A percentile compares a stretch with the other conserved stretches of the same genome.
These are phyloP conservation scores for Fomes fomentarius DNA, from an alignment of 1,284 basidiomycete species.

Conservation along the genomic window DNA sequence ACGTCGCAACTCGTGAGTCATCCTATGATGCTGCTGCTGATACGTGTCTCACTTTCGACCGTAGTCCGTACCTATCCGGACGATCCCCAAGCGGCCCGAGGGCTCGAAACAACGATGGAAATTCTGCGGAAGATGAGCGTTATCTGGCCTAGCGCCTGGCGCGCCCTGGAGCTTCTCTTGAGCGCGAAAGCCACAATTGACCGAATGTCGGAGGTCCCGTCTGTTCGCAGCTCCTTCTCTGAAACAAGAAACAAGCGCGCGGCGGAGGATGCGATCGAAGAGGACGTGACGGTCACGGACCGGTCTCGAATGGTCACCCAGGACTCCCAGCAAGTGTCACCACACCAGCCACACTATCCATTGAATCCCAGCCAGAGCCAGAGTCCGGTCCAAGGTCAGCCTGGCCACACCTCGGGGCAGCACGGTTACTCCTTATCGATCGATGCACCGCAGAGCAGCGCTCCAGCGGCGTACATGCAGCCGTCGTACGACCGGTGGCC, in stretches of 20 bases:
- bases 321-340: conserved; percentile 12
- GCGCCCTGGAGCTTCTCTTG: conserved; percentile 73
- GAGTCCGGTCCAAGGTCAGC: not conserved
- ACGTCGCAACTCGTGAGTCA: conserved; percentile 64
- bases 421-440: conserved; percentile 28
- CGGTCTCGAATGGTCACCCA: conserved; percentile 20
- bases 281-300: conserved; percentile 15
- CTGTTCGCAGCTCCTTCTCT: conserved; percentile 12
- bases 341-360: conserved; percentile 22
- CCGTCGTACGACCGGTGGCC: conserved; percentile 60
- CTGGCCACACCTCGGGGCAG: conserved; percentile 28
- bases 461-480: conserved; percentile 33
- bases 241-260: conserved; percentile 26
- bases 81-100: conserved; percentile 70
- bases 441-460: conserved; percentile 24
- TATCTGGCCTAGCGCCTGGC: conserved; percentile 77
- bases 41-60: conserved; percentile 20
- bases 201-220: conserved; percentile 13
- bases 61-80: conserved; percentile 63
- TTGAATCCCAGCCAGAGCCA: conserved; percentile 14
- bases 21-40: not conserved
- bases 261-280: conserved; percentile 27
- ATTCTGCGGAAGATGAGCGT: conserved; percentile 70
- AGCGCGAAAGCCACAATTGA: conserved; percentile 58
- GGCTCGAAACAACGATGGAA: conserved; percentile 71